Evolutionary conservation across 2,329 filamentous ascomycete genomes (phyloP).

Genomic region (Pestalotiopsis fici): DNA sequence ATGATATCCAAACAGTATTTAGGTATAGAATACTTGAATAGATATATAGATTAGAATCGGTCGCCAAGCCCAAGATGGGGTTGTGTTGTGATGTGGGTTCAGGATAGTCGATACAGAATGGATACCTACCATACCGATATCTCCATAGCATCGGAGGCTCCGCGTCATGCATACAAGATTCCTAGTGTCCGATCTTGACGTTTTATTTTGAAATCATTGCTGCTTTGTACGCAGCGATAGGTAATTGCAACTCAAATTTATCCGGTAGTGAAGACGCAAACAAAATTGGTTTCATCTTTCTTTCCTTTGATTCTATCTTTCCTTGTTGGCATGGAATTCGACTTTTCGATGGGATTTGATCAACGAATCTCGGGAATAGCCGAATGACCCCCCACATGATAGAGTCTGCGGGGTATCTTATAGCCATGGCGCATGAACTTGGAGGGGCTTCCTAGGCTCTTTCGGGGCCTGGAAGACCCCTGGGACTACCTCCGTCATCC

Average conservation of each 20-base stretch:
- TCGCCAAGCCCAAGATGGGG: no score
- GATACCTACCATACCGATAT: background rate
- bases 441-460: background rate
- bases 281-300: no score
- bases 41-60: no score
- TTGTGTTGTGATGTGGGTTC: no score
- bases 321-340: background rate
- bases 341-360: background rate
- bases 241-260: no score
- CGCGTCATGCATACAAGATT: background rate
- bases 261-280: no score
- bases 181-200: no score
- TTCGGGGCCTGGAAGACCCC: background rate
- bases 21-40: no score
- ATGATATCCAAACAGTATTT: no score
- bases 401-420: background rate
- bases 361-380: background rate
- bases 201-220: no score
- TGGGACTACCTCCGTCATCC: background rate
- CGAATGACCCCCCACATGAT: background rate
- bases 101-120: no score
- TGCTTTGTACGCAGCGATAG: no score
- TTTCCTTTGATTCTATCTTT: background rate
- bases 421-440: background rate
- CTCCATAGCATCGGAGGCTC: background rate